Evolutionary conservation across 805 yeast genomes (phyloP).

Genomic region (Candida ficus): DNA sequence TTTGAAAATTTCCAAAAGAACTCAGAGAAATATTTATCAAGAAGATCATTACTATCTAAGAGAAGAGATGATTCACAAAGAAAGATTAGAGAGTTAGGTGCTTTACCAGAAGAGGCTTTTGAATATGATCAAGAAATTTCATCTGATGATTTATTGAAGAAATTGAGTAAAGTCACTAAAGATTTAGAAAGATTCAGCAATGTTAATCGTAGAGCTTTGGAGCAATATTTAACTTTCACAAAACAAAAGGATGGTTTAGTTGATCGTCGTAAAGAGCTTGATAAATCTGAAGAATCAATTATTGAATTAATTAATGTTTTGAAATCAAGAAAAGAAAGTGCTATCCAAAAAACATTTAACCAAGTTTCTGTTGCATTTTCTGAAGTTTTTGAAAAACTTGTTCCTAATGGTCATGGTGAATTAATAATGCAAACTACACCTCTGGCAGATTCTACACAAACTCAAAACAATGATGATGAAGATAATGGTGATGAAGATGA

Average conservation of each 20-base stretch:
- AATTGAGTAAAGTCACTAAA: slow-evolving; percentile 50
- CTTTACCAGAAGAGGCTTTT: slow-evolving; percentile 81
- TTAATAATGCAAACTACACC: slow-evolving; percentile 48
- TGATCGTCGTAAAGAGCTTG: slow-evolving; percentile 62
- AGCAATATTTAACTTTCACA: slow-evolving; percentile 70
- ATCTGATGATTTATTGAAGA: slow-evolving; percentile 48
- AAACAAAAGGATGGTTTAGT: slow-evolving; percentile 65
- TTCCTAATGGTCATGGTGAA: slow-evolving; percentile 77
- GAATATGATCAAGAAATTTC: slow-evolving; percentile 37
- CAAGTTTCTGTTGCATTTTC: slow-evolving; percentile 71
- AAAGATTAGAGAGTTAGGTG: slow-evolving; percentile 80
- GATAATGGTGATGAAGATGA: slow-evolving; percentile 21
- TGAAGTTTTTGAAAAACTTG: slow-evolving; percentile 71
- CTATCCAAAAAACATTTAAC: slow-evolving; percentile 72
- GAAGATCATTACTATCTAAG: slow-evolving; percentile 49
- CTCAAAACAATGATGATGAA: slow-evolving; percentile 14
- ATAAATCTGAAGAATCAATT: slow-evolving; percentile 65
- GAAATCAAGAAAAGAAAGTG: slow-evolving; percentile 75
- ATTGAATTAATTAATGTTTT: slow-evolving; percentile 63
- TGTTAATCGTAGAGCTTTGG: slow-evolving; percentile 85
- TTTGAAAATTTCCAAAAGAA: slow-evolving; percentile 57
- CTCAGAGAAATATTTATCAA: slow-evolving; percentile 62
- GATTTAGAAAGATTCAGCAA: slow-evolving; percentile 62
- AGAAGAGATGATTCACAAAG: slow-evolving; percentile 69
- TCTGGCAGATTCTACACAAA: background rate